phyloP scores from a whole-genome alignment of 1,284 basidiomycete species.

The Pascua sp. region DNA sequence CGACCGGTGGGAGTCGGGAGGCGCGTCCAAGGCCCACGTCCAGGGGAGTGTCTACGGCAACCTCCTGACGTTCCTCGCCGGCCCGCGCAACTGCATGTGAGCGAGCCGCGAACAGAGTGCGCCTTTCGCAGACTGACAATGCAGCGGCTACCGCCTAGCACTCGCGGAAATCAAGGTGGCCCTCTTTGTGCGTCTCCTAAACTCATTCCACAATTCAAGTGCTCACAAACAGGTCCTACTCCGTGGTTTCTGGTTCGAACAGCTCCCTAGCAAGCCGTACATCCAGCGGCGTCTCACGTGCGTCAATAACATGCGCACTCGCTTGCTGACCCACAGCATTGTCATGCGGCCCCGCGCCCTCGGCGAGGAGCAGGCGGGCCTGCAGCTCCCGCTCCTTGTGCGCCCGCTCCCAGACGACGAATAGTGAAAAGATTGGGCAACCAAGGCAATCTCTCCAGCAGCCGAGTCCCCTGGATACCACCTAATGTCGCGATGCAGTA shows the following conservation, averaged over 20 bases:
- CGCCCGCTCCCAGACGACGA: neutral
- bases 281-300: conserved; percentile 29
- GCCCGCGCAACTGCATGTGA: conserved; percentile 63
- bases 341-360: conserved; percentile 45
- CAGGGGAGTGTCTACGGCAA: conserved; percentile 61
- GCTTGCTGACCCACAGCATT: conserved; percentile 25
- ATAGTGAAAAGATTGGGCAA: no score
- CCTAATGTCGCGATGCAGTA: no score
- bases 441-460: no score
- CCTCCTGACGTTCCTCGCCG: conserved; percentile 65
- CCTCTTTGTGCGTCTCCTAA: conserved; percentile 51
- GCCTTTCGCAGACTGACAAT: conserved; percentile 38
- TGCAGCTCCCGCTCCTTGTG: conserved; percentile 47
- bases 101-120: neutral
- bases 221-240: conserved; percentile 48
- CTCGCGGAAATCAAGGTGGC: conserved; percentile 63
- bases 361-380: conserved; percentile 42
- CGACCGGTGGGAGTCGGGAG: conserved; percentile 21
- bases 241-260: conserved; percentile 58
- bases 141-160: conserved; percentile 67
- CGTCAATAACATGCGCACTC: conserved; percentile 14
- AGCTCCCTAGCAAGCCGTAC: conserved; percentile 43
- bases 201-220: no score
- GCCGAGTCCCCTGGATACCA: no score
- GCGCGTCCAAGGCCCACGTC: conserved; percentile 49